Evolutionary conservation across 441 rosid genomes (phyloP).

Genomic region (Pelargonium australe): DNA sequence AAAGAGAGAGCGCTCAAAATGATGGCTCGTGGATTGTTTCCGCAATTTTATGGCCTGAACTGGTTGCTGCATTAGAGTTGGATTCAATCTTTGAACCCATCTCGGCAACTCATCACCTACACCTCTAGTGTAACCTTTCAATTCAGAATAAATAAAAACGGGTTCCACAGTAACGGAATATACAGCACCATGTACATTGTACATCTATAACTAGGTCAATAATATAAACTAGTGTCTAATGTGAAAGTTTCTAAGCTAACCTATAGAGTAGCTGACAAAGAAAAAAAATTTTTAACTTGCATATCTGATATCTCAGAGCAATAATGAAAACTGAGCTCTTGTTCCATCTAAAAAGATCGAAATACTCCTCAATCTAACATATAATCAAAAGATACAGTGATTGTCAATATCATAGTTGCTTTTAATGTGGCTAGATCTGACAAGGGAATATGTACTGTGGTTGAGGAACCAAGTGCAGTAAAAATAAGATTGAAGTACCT

Average conservation of each 20-base stretch:
- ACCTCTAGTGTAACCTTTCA: slow-evolving; percentile 19
- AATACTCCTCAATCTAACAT: background rate
- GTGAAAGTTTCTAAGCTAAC: background rate
- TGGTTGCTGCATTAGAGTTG: slow-evolving; percentile 60
- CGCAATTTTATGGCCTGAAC: slow-evolving; percentile 70
- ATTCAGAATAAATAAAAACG: background rate
- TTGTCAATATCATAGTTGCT: background rate
- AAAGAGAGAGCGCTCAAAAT: slow-evolving; percentile 56
- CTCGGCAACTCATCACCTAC: slow-evolving; percentile 50
- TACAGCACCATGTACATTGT: background rate
- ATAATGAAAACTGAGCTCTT: background rate
- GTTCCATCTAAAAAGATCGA: background rate
- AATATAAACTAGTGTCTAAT: no score
- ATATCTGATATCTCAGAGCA: background rate
- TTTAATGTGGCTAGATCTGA: background rate
- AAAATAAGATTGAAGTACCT: no score
- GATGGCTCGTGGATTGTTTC: slow-evolving; percentile 80
- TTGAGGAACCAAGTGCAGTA: background rate
- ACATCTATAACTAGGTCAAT: background rate
- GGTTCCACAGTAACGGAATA: background rate
- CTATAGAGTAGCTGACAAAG: background rate
- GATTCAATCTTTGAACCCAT: slow-evolving; percentile 72
- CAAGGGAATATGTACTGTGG: slow-evolving; percentile 1
- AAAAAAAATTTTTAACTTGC: background rate
- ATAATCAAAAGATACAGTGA: background rate